phyloP scores from a whole-genome alignment of 257 asterid genomes.

The Solanum rostratum region DNA sequence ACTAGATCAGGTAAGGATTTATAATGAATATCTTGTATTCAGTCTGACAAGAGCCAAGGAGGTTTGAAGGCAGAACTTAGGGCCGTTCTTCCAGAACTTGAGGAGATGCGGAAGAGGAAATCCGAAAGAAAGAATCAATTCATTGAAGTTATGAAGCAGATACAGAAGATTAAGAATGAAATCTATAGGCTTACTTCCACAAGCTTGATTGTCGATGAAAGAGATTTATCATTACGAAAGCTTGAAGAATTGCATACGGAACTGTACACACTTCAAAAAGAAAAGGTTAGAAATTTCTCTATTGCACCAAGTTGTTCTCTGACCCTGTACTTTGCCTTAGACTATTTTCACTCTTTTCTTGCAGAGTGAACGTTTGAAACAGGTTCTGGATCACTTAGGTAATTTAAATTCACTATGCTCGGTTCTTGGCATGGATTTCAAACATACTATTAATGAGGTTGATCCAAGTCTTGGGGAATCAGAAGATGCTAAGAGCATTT shows the following conservation, averaged over 20 bases:
- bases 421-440: conserved; percentile 86
- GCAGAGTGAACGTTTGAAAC: conserved; percentile 86
- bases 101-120: conserved; percentile 85
- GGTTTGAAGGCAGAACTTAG: conserved; percentile 73
- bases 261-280: conserved; percentile 68
- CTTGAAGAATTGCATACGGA: conserved; percentile 74
- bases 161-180: conserved; percentile 56
- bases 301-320: not conserved
- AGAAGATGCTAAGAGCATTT: conserved; percentile 48
- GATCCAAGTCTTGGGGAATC: conserved; percentile 78
- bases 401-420: conserved; percentile 60
- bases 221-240: conserved; percentile 69
- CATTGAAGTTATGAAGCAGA: conserved; percentile 52
- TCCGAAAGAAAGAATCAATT: conserved; percentile 65
- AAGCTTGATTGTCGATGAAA: conserved; percentile 44
- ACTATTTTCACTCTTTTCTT: not conserved
- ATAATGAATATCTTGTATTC: conserved; percentile 1
- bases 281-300: conserved; percentile 47
- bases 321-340: not conserved
- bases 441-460: conserved; percentile 52
- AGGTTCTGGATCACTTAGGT: conserved; percentile 52
- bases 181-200: conserved; percentile 27
- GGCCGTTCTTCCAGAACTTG: conserved; percentile 65
- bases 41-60: conserved; percentile 68
- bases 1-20: not conserved